Base-by-base conservation (phyloP, 805 yeast genomes). In the Suhomyces xylopsoci region DNA sequence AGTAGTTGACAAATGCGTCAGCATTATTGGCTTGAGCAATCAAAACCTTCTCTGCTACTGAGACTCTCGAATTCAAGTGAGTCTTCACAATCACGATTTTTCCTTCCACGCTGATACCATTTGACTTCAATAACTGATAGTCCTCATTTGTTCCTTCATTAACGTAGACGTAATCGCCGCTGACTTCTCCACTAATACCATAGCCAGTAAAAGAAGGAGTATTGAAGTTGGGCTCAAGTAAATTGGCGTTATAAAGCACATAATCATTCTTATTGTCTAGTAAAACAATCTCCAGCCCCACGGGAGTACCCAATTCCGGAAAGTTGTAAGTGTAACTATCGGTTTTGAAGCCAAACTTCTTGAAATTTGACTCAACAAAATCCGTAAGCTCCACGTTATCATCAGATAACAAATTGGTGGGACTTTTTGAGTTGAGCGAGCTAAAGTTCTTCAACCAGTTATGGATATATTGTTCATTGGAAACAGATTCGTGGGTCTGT, bases 181-280 rank as follows among this genome's bases (percentile, higher is more conserved):
- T 55, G 1, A 67, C 58, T 1, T 63, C 50, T 1, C 72, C 77
- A 45, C 56, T 62, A 5, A 34, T 40, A 1, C 76, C 73, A 56
- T 59, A 64, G 2, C 60, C 56, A 49, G 61, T 58, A 51, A 55
- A 72, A 1, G 74, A 69, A 2, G 76, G 76, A 0, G 76, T 70
- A 8, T 54, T 40, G 38, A 55, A 58, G 25, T 54, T 51, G 1
- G 60, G 60, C 48, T 72, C 77, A 5, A 34, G 30, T 9, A 73
- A 48, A 5, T 54, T 50, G 3, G 73, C 68, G 2, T 57, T 47
- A 54, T 70, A 72, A 5, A 72, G 60, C 3, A 60, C 53, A 2
- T 65, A 57, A 4, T 56, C 59, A 8, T 54, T 48, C 14, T 56
- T 47, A 14, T 57, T 28, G 45, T 71, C 71, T 5, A 61, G 38